Evolutionary conservation across 768 basidiomycete genomes (phyloP).

Genomic region (Lactifluus pinguis): DNA sequence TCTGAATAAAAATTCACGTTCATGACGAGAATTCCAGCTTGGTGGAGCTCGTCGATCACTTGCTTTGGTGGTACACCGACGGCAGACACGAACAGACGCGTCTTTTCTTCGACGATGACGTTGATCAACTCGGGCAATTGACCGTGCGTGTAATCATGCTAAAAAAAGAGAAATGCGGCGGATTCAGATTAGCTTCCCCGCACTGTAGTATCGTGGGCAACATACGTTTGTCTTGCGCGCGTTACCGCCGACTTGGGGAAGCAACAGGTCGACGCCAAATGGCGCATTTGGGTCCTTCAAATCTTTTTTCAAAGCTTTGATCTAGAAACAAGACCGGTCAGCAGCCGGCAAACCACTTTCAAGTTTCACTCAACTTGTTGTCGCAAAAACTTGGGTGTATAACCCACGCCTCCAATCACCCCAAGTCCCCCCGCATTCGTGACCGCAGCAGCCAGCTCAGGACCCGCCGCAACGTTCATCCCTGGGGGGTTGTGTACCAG

Average conservation of each 20-base stretch:
- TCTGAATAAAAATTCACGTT: constrained; percentile 50
- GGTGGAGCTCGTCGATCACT: constrained; percentile 73
- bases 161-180: no score
- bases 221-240: constrained; percentile 86
- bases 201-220: background rate
- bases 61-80: constrained; percentile 79
- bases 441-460: constrained; percentile 90
- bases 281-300: constrained; percentile 68
- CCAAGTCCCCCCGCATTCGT: constrained; percentile 91
- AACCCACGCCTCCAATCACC: constrained; percentile 86
- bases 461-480: constrained; percentile 60
- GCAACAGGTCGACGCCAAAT: constrained; percentile 85
- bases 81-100: constrained; percentile 84
- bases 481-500: constrained; percentile 27
- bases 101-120: constrained; percentile 88
- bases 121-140: constrained; percentile 75
- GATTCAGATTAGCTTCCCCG: no score
- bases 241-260: constrained; percentile 79
- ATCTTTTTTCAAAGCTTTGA: constrained; percentile 60
- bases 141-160: constrained; percentile 89
- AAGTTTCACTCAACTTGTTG: constrained; percentile 44
- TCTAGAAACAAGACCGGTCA: constrained; percentile 32
- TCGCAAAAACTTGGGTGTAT: constrained; percentile 72
- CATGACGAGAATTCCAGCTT: constrained; percentile 81
- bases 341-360: no score